Base-by-base conservation (phyloP, 208 protist genomes). In the Leishmania tropica region DNA sequence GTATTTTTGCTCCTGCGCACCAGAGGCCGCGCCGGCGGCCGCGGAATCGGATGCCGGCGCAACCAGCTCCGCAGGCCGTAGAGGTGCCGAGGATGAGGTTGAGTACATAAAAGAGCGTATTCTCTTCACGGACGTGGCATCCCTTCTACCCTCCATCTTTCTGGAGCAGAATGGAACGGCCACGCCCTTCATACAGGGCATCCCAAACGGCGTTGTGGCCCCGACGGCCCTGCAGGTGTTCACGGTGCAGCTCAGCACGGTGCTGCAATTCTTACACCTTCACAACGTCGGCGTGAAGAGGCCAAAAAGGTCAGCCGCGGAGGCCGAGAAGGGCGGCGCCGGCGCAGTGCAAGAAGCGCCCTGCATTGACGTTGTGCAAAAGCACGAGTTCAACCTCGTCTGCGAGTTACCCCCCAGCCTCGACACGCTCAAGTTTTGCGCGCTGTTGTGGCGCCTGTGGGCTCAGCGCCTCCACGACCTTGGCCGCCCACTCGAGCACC, bases 171-270 rank as follows among this genome's bases (percentile, higher is more conserved):
- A 81, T 28, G 74, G 70, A n/a, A 74, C 67, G 58, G 54, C 81
- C 42, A 75, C 82, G 45, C 83, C 85, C 51, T 89, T 80, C 68
- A 71, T 89, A 3, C 81, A 88, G 35, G 89, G 91, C 19, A 81
- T 95, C 37, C 91, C 91, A 40, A 89, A 76, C 68, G 78, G 47
- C 7, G 81, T 90, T 28, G 89, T 95, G 28, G 71, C 72, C 11
- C 87, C 91, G n/a, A 93, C 78, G 5, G 84, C 89, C 35, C 74
- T 95, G 75, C 91, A 94, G 76, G 84, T 92, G 40, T 95, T 95
- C 83, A 88, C 89, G 45, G 83, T 87, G 15, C 85, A 79, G 17
- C 81, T 47, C 58, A 37, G 75, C 75, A 90, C 89, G 21, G 80
- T 95, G 3, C 85, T 90, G 75, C 91, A 95, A 80, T 95, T 95